These are phyloP conservation scores for Epichloe baconii DNA, from an alignment of 2,329 filamentous ascomycete species.

Conservation along the genomic window DNA sequence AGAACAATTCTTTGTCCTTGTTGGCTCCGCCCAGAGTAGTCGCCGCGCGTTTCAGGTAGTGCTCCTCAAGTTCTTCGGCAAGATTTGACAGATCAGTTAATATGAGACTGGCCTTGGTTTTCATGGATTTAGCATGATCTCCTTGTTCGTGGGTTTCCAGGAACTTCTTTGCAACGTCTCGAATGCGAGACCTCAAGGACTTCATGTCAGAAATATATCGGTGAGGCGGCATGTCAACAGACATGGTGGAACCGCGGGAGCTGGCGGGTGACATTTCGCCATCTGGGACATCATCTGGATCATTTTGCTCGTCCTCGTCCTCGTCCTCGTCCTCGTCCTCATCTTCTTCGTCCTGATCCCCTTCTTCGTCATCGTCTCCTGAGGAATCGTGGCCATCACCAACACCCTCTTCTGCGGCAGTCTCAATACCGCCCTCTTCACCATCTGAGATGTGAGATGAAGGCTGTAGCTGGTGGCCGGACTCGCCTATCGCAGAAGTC, in stretches of 20 bases:
- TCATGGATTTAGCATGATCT: constrained; percentile 57
- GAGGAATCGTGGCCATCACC: constrained; percentile 26
- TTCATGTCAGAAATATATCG: constrained; percentile 33
- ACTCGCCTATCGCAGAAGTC: constrained; percentile 9
- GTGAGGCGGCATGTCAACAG: constrained; percentile 41
- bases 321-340: constrained; percentile 33
- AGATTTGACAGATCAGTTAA: constrained; percentile 59
- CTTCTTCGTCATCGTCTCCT: constrained; percentile 32
- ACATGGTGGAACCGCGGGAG: constrained; percentile 55
- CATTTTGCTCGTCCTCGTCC: constrained; percentile 42
- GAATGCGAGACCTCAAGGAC: constrained; percentile 54
- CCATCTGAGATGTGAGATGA: constrained; percentile 2
- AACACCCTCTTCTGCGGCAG: constrained; percentile 25
- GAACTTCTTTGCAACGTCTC: constrained; percentile 67
- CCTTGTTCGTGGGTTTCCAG: constrained; percentile 71
- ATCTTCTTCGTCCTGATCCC: constrained; percentile 34
- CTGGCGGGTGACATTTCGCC: constrained; percentile 48
- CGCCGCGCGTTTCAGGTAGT: constrained; percentile 48
- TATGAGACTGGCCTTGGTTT: constrained; percentile 65
- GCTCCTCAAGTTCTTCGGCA: constrained; percentile 56
- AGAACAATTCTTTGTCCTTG: constrained; percentile 56
- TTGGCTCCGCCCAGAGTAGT: constrained; percentile 22
- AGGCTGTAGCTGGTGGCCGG: background rate
- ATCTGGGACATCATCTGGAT: constrained; percentile 36
- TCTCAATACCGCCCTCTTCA: constrained; percentile 10